Evolutionary conservation across 305 asterid genomes (phyloP).

Genomic region (Plantago coronopus): DNA sequence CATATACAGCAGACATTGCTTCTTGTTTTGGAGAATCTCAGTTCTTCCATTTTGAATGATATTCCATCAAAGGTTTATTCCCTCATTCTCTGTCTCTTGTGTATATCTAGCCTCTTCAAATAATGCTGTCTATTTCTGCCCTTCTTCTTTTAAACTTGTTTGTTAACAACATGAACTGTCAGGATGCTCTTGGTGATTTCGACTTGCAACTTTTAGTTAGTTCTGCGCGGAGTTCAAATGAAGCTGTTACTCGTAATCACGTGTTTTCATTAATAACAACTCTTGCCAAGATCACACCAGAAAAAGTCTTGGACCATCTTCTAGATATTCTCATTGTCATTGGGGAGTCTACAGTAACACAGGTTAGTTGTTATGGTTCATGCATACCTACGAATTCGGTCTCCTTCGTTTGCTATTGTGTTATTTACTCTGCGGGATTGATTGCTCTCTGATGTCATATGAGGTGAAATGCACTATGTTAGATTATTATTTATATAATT

Average conservation of each 20-base stretch:
- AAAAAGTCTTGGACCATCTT: constrained; percentile 62
- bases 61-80: constrained; percentile 40
- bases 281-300: constrained; percentile 68
- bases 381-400: constrained; percentile 14
- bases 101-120: neutral
- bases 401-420: neutral
- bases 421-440: neutral
- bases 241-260: constrained; percentile 66
- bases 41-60: constrained; percentile 43
- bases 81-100: constrained; percentile 13
- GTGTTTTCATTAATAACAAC: constrained; percentile 71
- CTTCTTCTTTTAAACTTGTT: constrained; percentile 22
- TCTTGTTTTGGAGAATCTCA: constrained; percentile 66
- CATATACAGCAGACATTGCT: constrained; percentile 73
- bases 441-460: neutral
- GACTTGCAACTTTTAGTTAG: constrained; percentile 61
- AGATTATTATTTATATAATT: constrained; percentile 11
- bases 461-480: constrained; percentile 9
- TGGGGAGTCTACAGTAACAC: constrained; percentile 71
- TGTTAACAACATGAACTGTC: constrained; percentile 29
- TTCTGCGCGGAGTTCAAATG: constrained; percentile 64
- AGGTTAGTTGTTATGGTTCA: constrained; percentile 47
- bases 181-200: constrained; percentile 42
- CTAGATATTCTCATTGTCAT: constrained; percentile 57
- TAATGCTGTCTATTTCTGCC: constrained; percentile 10